Percentiles rank a stretch among this genome's conserved stretches.
Evolutionary conservation across 228 moss, liverwort and hornwort genomes (phyloP).

Genomic region (Sphagnum magellanicum): DNA sequence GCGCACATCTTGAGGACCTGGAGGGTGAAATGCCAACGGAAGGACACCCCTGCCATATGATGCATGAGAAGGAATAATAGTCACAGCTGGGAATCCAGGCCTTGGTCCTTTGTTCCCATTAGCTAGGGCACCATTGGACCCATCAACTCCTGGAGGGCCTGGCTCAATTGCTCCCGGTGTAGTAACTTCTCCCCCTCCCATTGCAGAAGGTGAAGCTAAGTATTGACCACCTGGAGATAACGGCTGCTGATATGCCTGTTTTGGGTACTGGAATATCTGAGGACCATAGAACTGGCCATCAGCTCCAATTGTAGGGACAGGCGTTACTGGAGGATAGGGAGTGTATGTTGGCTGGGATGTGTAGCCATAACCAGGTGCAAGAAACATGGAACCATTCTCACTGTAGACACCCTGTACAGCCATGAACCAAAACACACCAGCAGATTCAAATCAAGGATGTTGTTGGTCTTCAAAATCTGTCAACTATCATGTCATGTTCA

Average conservation of each 20-base stretch:
- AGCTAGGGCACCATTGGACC: conserved; percentile 19
- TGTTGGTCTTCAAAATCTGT: no score
- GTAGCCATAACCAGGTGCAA: conserved; percentile 39
- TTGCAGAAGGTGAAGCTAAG: conserved; percentile 24
- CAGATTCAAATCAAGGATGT: background rate
- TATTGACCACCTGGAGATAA: conserved; percentile 50
- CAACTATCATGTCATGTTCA: no score
- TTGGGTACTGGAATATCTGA: conserved; percentile 39
- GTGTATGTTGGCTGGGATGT: conserved; percentile 30
- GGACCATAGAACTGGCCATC: conserved; percentile 55
- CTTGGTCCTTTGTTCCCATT: conserved; percentile 24
- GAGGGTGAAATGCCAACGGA: conserved; percentile 70
- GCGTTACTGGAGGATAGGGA: conserved; percentile 24
- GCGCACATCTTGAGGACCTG: conserved; percentile 75
- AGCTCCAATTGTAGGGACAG: conserved; percentile 43
- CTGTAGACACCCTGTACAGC: conserved; percentile 33
- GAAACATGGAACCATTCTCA: conserved; percentile 43
- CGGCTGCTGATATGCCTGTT: conserved; percentile 42
- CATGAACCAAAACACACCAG: conserved; percentile 2
- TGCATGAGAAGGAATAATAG: conserved; percentile 70
- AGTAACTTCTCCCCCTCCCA: conserved; percentile 8
- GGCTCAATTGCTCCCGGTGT: conserved; percentile 32
- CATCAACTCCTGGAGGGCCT: conserved; percentile 44
- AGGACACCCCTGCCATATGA: conserved; percentile 88
- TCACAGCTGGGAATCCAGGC: conserved; percentile 32